phyloP scores from a whole-genome alignment of 495 filamentous ascomycete species.

The Thermothielavioides terrestris region DNA sequence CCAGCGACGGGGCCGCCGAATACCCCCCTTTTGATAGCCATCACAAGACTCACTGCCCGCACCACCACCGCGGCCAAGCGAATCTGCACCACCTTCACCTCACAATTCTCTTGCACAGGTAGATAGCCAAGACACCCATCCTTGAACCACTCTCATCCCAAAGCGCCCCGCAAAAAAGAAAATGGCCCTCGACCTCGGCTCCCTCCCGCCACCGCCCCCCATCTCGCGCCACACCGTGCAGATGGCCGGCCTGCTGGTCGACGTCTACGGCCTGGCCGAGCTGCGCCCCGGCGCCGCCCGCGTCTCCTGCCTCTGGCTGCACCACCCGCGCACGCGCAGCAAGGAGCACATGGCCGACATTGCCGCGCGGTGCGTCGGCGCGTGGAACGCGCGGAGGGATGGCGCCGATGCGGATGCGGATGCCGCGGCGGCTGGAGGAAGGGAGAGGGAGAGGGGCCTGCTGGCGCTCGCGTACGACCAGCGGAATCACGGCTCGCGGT shows the following conservation, averaged over 20 bases:
- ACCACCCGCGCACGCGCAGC: slow-evolving; percentile 65
- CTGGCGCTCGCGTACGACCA: slow-evolving; percentile 82
- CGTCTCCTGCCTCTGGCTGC: slow-evolving; percentile 74
- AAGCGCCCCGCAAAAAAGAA: not conserved
- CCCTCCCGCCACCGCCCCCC: slow-evolving; percentile 27
- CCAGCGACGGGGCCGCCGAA: too few species aligned
- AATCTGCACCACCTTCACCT: too few species aligned
- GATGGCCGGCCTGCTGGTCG: slow-evolving; percentile 68
- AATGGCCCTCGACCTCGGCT: slow-evolving; percentile 4
- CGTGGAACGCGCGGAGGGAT: slow-evolving; percentile 21
- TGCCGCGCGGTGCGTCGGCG: slow-evolving; percentile 29
- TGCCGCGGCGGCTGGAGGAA: too few species aligned
- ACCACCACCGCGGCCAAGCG: too few species aligned
- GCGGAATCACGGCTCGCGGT: slow-evolving; percentile 75
- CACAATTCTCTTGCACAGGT: too few species aligned
- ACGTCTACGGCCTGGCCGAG: slow-evolving; percentile 72
- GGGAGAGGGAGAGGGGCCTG: slow-evolving; percentile 37
- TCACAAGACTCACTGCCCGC: too few species aligned
- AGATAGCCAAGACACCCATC: too few species aligned
- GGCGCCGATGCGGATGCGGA: too few species aligned
- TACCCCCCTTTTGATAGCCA: too few species aligned
- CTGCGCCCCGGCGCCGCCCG: slow-evolving; percentile 41
- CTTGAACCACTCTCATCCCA: not conserved
- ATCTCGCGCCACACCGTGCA: slow-evolving; percentile 53
- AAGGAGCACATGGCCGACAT: slow-evolving; percentile 59